Evolutionary conservation across 495 filamentous ascomycete genomes (phyloP).

Genomic region (Penicillium bovifimosum): DNA sequence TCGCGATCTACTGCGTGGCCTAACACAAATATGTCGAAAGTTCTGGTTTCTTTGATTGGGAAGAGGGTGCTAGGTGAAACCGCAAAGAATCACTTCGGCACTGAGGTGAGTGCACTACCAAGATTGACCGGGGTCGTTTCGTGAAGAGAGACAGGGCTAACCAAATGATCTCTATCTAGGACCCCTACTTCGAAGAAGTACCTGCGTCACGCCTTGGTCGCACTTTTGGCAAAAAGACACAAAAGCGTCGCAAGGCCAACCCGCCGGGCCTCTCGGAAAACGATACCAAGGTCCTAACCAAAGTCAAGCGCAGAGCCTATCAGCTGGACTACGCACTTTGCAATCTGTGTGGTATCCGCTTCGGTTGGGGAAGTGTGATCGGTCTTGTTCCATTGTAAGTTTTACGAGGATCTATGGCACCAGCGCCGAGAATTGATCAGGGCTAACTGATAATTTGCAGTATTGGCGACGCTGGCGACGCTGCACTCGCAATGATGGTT

Average conservation of each 20-base stretch:
- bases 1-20: neutral
- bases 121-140: neutral
- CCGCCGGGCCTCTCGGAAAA: slow-evolving; percentile 69
- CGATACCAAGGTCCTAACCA: slow-evolving; percentile 72
- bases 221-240: slow-evolving; percentile 52
- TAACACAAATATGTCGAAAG: slow-evolving; percentile 44
- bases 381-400: slow-evolving; percentile 74
- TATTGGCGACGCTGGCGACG: slow-evolving; percentile 71
- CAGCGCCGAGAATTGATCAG: neutral
- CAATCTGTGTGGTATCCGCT: slow-evolving; percentile 66
- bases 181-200: slow-evolving; percentile 71
- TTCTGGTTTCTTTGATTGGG: slow-evolving; percentile 51
- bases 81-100: slow-evolving; percentile 60
- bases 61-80: slow-evolving; percentile 64
- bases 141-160: slow-evolving; percentile 1
- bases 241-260: slow-evolving; percentile 62
- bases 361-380: slow-evolving; percentile 81
- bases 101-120: slow-evolving; percentile 46
- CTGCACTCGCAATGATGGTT: slow-evolving; percentile 55
- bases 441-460: slow-evolving; percentile 31
- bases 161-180: slow-evolving; percentile 29
- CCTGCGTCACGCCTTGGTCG: slow-evolving; percentile 62
- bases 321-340: slow-evolving; percentile 73
- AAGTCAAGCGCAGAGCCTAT: slow-evolving; percentile 76
- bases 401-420: neutral